phyloP scores from a whole-genome alignment of 2,329 filamentous ascomycete species.

The Pezicula rhizophila region DNA sequence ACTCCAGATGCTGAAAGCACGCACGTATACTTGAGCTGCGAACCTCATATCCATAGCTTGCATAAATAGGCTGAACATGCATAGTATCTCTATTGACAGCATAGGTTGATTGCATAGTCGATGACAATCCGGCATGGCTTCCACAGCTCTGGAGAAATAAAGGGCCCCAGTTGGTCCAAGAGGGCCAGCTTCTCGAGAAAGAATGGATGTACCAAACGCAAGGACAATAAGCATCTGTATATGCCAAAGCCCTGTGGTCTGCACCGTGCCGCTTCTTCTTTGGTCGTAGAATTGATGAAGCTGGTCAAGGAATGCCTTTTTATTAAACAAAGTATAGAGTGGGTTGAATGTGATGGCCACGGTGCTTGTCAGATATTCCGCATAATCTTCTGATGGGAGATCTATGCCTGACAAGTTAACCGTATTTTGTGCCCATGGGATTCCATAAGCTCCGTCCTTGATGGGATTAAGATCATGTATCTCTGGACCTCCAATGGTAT shows the following conservation, averaged over 20 bases:
- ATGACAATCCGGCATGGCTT: not conserved
- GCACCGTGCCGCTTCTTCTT: not conserved
- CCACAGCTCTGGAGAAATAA: not conserved
- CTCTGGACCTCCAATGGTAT: not conserved
- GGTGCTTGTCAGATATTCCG: not conserved
- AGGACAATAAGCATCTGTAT: constrained; percentile 1
- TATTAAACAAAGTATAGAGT: not conserved
- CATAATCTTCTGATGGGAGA: not conserved
- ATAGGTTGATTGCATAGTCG: not conserved
- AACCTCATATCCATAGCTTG: not conserved
- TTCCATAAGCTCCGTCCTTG: not conserved
- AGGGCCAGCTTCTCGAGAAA: not conserved
- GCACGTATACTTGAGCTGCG: not conserved
- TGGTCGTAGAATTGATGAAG: not conserved
- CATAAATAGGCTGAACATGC: not conserved
- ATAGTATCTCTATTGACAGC: not conserved
- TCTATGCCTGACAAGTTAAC: not conserved
- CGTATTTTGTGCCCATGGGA: not conserved
- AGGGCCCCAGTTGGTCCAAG: not conserved
- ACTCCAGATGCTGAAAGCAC: not conserved
- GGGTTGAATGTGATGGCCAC: not conserved
- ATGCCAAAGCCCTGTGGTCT: not conserved
- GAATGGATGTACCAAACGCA: not conserved
- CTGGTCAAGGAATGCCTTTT: not conserved
- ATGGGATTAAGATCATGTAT: not conserved